A percentile compares a stretch with the other conserved stretches of the same genome.
phyloP scores from a whole-genome alignment of 2,329 filamentous ascomycete species.

The Fusarium brachygibbosum region DNA sequence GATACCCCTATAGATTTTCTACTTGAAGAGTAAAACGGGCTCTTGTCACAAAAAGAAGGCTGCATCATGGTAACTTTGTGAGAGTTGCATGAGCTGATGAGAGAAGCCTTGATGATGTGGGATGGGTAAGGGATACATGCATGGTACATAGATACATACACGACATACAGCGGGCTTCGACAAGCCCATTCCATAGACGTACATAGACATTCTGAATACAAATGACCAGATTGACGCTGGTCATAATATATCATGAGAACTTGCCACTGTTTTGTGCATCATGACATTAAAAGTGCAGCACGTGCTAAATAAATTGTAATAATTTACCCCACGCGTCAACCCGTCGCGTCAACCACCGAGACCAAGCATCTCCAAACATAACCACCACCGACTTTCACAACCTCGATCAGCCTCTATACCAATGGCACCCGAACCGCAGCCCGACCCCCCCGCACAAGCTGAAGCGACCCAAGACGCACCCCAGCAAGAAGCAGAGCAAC shows the following conservation, averaged over 20 bases:
- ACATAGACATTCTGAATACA: slow-evolving; percentile 20
- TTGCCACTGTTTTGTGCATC: background rate
- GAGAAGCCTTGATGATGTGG: slow-evolving; percentile 19
- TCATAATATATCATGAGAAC: background rate
- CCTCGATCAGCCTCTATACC: background rate
- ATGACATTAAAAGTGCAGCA: slow-evolving; percentile 7
- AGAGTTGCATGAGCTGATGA: slow-evolving; percentile 20
- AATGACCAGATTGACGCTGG: slow-evolving; percentile 4
- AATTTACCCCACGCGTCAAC: slow-evolving; percentile 40
- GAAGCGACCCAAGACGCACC: background rate
- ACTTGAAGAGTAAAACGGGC: slow-evolving; percentile 27
- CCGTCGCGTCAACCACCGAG: slow-evolving; percentile 44
- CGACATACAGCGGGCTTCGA: slow-evolving; percentile 23
- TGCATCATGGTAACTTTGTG: slow-evolving; percentile 13
- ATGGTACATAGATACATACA: slow-evolving; percentile 24
- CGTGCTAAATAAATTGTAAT: slow-evolving; percentile 27
- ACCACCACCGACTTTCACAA: background rate
- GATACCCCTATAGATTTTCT: slow-evolving; percentile 50
- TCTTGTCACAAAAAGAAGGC: slow-evolving; percentile 9
- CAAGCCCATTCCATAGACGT: slow-evolving; percentile 39
- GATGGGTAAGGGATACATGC: slow-evolving; percentile 7
- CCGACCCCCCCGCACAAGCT: background rate
- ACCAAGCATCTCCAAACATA: slow-evolving; percentile 15
- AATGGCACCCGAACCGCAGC: slow-evolving; percentile 44
- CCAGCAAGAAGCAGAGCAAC: slow-evolving; percentile 28